A percentile compares a stretch with the other conserved stretches of the same genome.
Evolutionary conservation across 495 filamentous ascomycete genomes (phyloP).

Genomic region (Aspergillus affinis): DNA sequence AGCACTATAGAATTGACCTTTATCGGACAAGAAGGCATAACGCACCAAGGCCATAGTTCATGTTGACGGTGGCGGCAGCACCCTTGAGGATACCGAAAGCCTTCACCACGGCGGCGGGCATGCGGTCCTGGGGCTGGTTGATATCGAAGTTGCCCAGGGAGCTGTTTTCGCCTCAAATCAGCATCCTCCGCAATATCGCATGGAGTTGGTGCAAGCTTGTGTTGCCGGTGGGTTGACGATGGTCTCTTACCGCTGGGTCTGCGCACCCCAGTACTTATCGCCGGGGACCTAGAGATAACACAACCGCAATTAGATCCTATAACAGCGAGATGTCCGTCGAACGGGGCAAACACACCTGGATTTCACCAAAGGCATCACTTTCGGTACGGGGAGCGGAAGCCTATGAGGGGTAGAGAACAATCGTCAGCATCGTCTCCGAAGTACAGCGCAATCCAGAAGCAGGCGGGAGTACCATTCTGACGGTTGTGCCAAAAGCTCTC

Average conservation of each 20-base stretch:
- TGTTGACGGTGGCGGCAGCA: slow-evolving; percentile 93
- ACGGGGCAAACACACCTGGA: slow-evolving; percentile 51
- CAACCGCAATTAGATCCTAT: slow-evolving; percentile 21
- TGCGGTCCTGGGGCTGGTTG: slow-evolving; percentile 98
- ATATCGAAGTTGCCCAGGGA: slow-evolving; percentile 97
- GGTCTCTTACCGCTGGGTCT: slow-evolving; percentile 78
- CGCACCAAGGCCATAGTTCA: slow-evolving; percentile 91
- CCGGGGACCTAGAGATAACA: slow-evolving; percentile 62
- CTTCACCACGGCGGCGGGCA: slow-evolving; percentile 87
- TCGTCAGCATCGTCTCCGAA: background rate
- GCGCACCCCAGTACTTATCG: slow-evolving; percentile 98
- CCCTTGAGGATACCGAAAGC: slow-evolving; percentile 98
- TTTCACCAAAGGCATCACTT: slow-evolving; percentile 95
- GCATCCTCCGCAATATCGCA: slow-evolving; percentile 6
- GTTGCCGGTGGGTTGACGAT: background rate
- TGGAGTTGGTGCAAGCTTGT: background rate
- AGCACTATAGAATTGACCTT: background rate
- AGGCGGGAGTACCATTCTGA: slow-evolving; percentile 39
- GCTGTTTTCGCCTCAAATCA: slow-evolving; percentile 31
- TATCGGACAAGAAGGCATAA: background rate
- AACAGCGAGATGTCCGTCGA: background rate
- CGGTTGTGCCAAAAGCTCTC: slow-evolving; percentile 45
- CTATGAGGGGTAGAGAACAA: slow-evolving; percentile 24
- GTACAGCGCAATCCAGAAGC: background rate
- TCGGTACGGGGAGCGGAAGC: slow-evolving; percentile 64